phyloP scores from a whole-genome alignment of 352 stramenopile species.

The Phytopythium chamaehyphon region DNA sequence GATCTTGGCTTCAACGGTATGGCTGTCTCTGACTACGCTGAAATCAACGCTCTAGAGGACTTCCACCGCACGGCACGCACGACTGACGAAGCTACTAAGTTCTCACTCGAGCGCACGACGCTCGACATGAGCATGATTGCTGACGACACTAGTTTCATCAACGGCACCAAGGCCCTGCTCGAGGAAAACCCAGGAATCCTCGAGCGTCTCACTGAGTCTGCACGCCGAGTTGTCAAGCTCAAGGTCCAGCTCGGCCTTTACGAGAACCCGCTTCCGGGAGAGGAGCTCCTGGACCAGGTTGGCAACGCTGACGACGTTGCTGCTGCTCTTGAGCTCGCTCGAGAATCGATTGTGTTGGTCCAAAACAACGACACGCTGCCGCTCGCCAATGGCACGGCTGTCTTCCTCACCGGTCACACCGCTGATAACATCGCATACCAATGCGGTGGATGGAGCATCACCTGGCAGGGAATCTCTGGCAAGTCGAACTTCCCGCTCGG shows the following conservation, averaged over 20 bases:
- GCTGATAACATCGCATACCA: slow-evolving; percentile 56
- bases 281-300: slow-evolving; percentile 28
- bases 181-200: slow-evolving; percentile 23
- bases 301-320: slow-evolving; percentile 41
- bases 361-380: slow-evolving; percentile 68
- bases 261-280: slow-evolving; percentile 43
- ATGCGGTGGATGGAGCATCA: slow-evolving; percentile 71
- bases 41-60: slow-evolving; percentile 82
- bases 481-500: slow-evolving; percentile 55
- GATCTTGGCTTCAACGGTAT: slow-evolving; percentile 80
- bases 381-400: slow-evolving; percentile 15
- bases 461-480: slow-evolving; percentile 75
- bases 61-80: slow-evolving; percentile 41
- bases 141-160: slow-evolving; percentile 35
- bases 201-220: slow-evolving; percentile 45
- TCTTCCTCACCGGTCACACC: slow-evolving; percentile 62
- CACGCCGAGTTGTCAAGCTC: slow-evolving; percentile 50
- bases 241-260: slow-evolving; percentile 72
- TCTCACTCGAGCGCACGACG: slow-evolving; percentile 66
- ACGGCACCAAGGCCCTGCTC: slow-evolving; percentile 39
- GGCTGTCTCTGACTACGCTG: slow-evolving; percentile 86
- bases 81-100: slow-evolving; percentile 41
- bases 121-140: slow-evolving; percentile 91
- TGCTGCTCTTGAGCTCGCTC: slow-evolving; percentile 48
- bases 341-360: slow-evolving; percentile 71